phyloP scores from a whole-genome alignment of 2,329 filamentous ascomycete species.

The Polychaeton citri region DNA sequence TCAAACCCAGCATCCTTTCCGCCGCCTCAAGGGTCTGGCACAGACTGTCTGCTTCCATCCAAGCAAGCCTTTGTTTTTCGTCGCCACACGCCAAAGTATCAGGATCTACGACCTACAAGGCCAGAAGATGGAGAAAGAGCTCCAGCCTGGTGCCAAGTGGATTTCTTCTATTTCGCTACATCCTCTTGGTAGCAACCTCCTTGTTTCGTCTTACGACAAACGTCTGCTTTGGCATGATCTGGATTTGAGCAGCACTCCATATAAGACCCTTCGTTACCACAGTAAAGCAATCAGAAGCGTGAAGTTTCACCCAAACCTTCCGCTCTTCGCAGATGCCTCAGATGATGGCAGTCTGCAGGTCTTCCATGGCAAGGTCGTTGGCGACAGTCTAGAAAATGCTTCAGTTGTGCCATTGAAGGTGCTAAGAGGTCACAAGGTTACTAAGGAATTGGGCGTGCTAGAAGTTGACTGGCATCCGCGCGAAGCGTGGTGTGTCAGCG shows the following conservation, averaged over 20 bases:
- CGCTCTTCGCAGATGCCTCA: slow-evolving; percentile 86
- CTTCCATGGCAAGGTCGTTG: slow-evolving; percentile 92
- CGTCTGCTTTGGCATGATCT: slow-evolving; percentile 93
- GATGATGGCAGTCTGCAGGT: slow-evolving; percentile 92
- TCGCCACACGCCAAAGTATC: slow-evolving; percentile 87
- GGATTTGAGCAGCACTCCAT: slow-evolving; percentile 77
- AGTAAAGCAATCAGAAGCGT: slow-evolving; percentile 80
- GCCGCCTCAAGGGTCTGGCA: slow-evolving; percentile 58
- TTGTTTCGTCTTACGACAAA: slow-evolving; percentile 89
- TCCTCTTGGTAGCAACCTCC: slow-evolving; percentile 81
- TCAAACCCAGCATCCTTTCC: slow-evolving; percentile 88
- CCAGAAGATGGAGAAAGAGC: slow-evolving; percentile 81
- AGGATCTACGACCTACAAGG: slow-evolving; percentile 86
- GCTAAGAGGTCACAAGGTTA: slow-evolving; percentile 76
- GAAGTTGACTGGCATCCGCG: slow-evolving; percentile 92
- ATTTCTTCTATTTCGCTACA: slow-evolving; percentile 92
- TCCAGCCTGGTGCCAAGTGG: slow-evolving; percentile 88
- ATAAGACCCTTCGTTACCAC: slow-evolving; percentile 95
- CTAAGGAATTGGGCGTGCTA: slow-evolving; percentile 75
- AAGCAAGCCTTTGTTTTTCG: slow-evolving; percentile 82
- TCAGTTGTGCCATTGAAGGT: slow-evolving; percentile 95
- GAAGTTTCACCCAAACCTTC: slow-evolving; percentile 63
- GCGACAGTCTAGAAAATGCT: slow-evolving; percentile 89
- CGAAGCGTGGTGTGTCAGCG: slow-evolving; percentile 89
- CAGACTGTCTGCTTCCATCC: slow-evolving; percentile 94